These are phyloP conservation scores for Daldinia concentrica DNA, from an alignment of 495 filamentous ascomycete species.

Conservation along the genomic window DNA sequence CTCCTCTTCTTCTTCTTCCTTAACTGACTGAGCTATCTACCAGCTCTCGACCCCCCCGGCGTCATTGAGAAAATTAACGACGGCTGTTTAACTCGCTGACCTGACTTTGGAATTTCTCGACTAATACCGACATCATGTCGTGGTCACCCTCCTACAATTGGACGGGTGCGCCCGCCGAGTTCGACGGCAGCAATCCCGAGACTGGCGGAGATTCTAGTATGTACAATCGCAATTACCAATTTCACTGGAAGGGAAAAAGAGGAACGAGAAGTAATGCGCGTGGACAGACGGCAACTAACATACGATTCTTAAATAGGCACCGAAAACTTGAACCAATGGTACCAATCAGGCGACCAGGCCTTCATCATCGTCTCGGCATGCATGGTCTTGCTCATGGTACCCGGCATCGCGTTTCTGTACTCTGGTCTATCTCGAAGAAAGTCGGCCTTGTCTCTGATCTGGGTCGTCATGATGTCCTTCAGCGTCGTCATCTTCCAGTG, in stretches of 20 bases:
- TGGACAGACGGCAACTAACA: slow-evolving; percentile 16
- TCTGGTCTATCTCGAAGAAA: slow-evolving; percentile 95
- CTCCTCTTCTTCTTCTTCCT: background rate
- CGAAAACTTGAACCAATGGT: slow-evolving; percentile 92
- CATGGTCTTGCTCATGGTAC: slow-evolving; percentile 97
- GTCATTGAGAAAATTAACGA: background rate
- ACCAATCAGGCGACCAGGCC: slow-evolving; percentile 67
- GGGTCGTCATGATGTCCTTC: slow-evolving; percentile 92
- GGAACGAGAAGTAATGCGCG: background rate
- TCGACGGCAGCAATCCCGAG: slow-evolving; percentile 76
- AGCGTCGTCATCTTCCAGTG: slow-evolving; percentile 95
- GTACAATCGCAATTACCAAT: slow-evolving; percentile 45
- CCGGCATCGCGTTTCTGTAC: slow-evolving; percentile 96
- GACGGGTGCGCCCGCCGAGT: slow-evolving; percentile 77
- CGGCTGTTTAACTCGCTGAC: slow-evolving; percentile 4
- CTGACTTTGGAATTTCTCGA: background rate
- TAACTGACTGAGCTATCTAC: background rate
- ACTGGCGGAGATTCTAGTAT: slow-evolving; percentile 85
- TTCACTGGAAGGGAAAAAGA: background rate
- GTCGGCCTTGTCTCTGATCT: slow-evolving; percentile 93
- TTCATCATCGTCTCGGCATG: slow-evolving; percentile 92
- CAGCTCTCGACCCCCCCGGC: background rate
- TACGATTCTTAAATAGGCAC: slow-evolving; percentile 54
- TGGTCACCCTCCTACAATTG: slow-evolving; percentile 71
- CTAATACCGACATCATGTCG: slow-evolving; percentile 61